Evolutionary conservation across 1,139 yeast genomes (phyloP), one percentile per base, ranked within the genome.

Genomic region (Pichia sp.): DNA sequence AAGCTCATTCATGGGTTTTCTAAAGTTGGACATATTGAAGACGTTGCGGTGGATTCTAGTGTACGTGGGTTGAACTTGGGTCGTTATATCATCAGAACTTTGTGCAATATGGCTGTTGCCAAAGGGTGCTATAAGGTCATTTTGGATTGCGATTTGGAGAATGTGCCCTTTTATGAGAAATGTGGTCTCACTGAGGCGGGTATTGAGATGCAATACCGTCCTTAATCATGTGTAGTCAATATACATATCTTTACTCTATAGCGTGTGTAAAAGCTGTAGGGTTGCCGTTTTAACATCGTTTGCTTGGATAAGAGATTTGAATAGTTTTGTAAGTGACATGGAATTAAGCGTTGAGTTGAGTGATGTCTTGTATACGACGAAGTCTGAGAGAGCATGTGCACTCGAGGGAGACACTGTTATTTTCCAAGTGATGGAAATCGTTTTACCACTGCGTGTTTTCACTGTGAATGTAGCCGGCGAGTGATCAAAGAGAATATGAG

Each of bases 11-110:
- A 88, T 56, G 74, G 66, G 33, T 78, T 93, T 58, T 94, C 95
- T 0, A 59, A 67, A 37, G 94, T 86, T 11, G 98, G 97, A 5
- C 98, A 91, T 60, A 82, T 91, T 44, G 98, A 91, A 56, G 98
- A 91, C 56, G 88, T 91, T 42, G 84, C 96, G 1, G 95, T 91
- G 6, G 72, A 77, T 23, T 58, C 60, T 25, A 62, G 69, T 13
- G 86, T 84, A 56, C 96, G 88, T 53, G 98, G 98, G 8, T 78
- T 80, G 56, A 74, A 75, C 48, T 63, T 91, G 36, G 98, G 98
- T 0, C 62, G 68, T 48, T 62, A 69, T 14, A 59, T 91, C 61
- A 84, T 91, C 49, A 61, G 67, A 21, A 66, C 73, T 13, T 67
- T 91, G 52, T 72, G 80, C 6, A 64, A 65, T 20, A 56, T 82